A percentile compares a stretch with the other conserved stretches of the same genome.
Conservation (phyloP, 2,329 filamentous ascomycete genomes). For the Penicillium sp. region DNA sequence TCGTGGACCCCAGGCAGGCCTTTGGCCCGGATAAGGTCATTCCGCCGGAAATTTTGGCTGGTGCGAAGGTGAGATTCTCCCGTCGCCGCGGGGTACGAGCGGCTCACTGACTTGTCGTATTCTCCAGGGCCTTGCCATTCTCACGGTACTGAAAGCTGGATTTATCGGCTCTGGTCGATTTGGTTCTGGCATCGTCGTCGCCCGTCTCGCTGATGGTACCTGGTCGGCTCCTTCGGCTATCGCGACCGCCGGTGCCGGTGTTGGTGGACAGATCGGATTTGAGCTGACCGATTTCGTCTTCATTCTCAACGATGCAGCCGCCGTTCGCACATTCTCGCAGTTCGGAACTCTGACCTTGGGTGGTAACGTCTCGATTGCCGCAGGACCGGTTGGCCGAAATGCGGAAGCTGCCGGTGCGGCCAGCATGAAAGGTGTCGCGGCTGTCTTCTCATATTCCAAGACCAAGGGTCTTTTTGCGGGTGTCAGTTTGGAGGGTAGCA, state of each 20-base stretch:
- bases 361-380: conserved; percentile 93
- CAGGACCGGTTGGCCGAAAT: conserved; percentile 88
- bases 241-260: conserved; percentile 47
- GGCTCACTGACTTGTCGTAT: conserved; percentile 9
- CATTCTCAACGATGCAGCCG: conserved; percentile 85
- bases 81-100: conserved; percentile 2
- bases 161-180: conserved; percentile 50
- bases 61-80: conserved; percentile 70
- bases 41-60: conserved; percentile 79
- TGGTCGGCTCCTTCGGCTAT: conserved; percentile 51
- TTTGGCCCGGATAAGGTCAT: conserved; percentile 98
- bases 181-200: conserved; percentile 48
- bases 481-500: conserved; percentile 87
- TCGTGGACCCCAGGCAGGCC: conserved; percentile 86
- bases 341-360: conserved; percentile 86
- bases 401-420: conserved; percentile 94
- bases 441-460: conserved; percentile 95
- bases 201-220: conserved; percentile 45
- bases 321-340: conserved; percentile 91
- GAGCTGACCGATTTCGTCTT: conserved; percentile 73
- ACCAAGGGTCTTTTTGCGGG: conserved; percentile 96
- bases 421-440: conserved; percentile 80
- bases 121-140: conserved; percentile 45
- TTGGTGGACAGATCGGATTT: conserved; percentile 50
- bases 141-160: conserved; percentile 49